Percentiles rank a stretch among this genome's conserved stretches.
Conservation (phyloP, 306 rosid genomes). For the Citrullus amarus region DNA sequence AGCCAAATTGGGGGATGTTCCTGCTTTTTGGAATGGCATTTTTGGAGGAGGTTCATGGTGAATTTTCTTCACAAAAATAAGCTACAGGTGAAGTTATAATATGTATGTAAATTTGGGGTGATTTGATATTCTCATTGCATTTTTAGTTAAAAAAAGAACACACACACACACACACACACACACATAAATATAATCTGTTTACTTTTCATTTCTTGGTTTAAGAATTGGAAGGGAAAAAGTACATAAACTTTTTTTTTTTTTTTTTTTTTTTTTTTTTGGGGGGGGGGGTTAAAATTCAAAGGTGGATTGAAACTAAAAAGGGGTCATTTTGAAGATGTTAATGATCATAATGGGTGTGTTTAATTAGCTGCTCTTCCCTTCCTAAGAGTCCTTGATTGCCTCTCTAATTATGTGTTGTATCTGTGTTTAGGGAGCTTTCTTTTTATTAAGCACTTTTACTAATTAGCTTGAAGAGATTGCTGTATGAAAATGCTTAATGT, state of each 20-base stretch:
- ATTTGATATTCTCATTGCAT: neutral
- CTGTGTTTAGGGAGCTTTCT: neutral
- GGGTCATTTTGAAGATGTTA: neutral
- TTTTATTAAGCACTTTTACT: neutral
- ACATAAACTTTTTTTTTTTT: neutral
- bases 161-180: neutral
- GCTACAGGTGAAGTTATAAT: neutral
- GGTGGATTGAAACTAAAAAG: neutral
- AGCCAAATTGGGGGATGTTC: constrained; percentile 1
- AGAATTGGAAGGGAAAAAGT: neutral
- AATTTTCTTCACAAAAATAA: neutral
- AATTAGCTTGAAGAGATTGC: neutral
- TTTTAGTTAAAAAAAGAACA: neutral
- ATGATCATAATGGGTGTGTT: neutral
- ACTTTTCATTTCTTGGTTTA: neutral
- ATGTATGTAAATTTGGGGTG: neutral
- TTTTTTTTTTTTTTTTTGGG: neutral
- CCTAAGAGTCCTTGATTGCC: neutral
- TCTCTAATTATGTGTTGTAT: neutral
- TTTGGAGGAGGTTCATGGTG: constrained; percentile 15
- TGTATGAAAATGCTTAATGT: neutral
- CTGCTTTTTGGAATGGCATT: constrained; percentile 14
- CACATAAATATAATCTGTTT: neutral
- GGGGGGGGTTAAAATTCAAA: neutral
- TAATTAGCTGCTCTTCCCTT: neutral